Evolutionary conservation across 805 yeast genomes (phyloP).

Genomic region (Saccharomycopsis guyanensis): DNA sequence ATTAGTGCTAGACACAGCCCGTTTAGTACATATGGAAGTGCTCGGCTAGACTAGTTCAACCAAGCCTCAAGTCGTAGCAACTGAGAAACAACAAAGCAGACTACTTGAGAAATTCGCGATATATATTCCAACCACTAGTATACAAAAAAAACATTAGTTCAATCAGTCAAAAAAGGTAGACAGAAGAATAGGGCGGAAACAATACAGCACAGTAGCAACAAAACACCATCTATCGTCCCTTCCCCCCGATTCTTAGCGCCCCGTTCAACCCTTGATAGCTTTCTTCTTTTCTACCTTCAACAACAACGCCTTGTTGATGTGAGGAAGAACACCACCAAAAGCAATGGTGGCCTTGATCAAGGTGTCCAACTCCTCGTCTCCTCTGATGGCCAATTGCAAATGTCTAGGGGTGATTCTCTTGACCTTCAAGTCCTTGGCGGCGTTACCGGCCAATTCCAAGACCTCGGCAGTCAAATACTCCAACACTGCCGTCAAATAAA

Average conservation of each 20-base stretch:
- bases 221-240: too few relatives aligned
- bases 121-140: background rate
- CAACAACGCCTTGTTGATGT: conserved; percentile 74
- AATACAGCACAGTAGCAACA: too few relatives aligned
- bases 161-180: too few relatives aligned
- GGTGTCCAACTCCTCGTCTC: conserved; percentile 95
- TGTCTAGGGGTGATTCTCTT: conserved; percentile 98
- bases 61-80: too few relatives aligned
- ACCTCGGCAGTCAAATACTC: conserved; percentile 97
- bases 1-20: too few relatives aligned
- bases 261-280: too few relatives aligned
- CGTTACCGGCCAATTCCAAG: conserved; percentile 95
- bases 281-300: conserved; percentile 66
- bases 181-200: too few relatives aligned
- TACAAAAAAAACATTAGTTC: background rate
- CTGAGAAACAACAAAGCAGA: background rate
- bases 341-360: conserved; percentile 94
- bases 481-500: conserved; percentile 89
- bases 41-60: too few relatives aligned
- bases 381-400: conserved; percentile 92
- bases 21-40: too few relatives aligned
- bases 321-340: conserved; percentile 97
- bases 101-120: background rate
- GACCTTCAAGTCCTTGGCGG: conserved; percentile 91
- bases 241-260: too few relatives aligned